Conservation (phyloP, 768 basidiomycete genomes). For the Albatrellus ellisii region DNA sequence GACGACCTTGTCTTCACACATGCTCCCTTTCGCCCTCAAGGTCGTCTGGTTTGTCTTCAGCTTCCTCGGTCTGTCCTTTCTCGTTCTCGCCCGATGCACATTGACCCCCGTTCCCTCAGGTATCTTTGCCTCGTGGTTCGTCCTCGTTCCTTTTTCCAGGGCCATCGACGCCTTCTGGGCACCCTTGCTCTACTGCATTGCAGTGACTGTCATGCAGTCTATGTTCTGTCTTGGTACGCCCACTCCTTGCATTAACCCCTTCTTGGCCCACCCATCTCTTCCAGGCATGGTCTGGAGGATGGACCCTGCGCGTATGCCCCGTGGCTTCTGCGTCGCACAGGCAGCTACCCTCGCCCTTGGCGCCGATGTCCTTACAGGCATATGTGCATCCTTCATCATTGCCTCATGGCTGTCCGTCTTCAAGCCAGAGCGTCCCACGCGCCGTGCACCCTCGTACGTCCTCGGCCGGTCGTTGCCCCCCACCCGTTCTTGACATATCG, state of each 20-base stretch:
- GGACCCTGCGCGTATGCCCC: slow-evolving; percentile 47
- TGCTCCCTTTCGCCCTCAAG: slow-evolving; percentile 10
- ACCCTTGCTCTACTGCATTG: slow-evolving; percentile 33
- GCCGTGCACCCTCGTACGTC: slow-evolving; percentile 7
- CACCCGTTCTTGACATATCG: slow-evolving; percentile 1
- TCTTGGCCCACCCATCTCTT: background rate
- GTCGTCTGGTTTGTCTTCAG: slow-evolving; percentile 10
- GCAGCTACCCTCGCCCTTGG: slow-evolving; percentile 12
- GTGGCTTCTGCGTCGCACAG: slow-evolving; percentile 33
- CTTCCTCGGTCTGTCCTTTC: slow-evolving; percentile 3
- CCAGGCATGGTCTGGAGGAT: slow-evolving; percentile 55
- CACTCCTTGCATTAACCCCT: background rate
- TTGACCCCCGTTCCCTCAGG: background rate
- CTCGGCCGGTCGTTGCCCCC: background rate
- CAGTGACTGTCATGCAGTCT: slow-evolving; percentile 38
- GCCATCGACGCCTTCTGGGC: slow-evolving; percentile 34
- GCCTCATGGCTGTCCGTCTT: slow-evolving; percentile 13
- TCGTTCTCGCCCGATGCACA: background rate
- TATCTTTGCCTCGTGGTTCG: slow-evolving; percentile 24
- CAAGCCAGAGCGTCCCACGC: slow-evolving; percentile 7
- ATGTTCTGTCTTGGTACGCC: slow-evolving; percentile 46
- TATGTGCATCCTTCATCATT: slow-evolving; percentile 16
- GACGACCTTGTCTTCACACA: too few species aligned
- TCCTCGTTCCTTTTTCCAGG: slow-evolving; percentile 31
- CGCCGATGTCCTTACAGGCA: slow-evolving; percentile 15